Evolutionary conservation across 257 asterid genomes (phyloP).

Genomic region (Ophiorrhiza pumila): DNA sequence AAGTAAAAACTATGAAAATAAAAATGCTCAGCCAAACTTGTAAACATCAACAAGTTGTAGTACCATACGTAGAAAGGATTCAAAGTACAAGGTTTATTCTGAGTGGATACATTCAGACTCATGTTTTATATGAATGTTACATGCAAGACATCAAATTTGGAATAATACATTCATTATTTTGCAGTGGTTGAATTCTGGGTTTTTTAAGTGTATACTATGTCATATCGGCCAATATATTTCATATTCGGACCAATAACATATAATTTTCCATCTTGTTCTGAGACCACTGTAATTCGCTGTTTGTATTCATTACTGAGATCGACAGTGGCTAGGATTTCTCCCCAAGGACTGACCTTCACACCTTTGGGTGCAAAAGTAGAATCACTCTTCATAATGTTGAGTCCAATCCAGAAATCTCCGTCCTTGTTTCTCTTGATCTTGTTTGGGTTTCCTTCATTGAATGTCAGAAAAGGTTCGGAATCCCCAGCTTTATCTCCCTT

Average conservation of each 20-base stretch:
- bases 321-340: neutral
- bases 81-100: no score
- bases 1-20: no score
- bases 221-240: slow-evolving; percentile 22
- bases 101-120: no score
- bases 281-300: slow-evolving; percentile 22
- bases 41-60: no score
- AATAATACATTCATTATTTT: no score
- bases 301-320: neutral
- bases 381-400: slow-evolving; percentile 1
- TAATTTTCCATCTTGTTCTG: slow-evolving; percentile 24
- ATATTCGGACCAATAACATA: slow-evolving; percentile 21
- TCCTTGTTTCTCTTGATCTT: slow-evolving; percentile 9
- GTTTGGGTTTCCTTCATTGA: neutral
- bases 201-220: neutral
- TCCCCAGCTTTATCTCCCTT: neutral
- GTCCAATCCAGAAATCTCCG: slow-evolving; percentile 9
- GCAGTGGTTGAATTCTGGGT: no score
- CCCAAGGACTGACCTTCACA: neutral
- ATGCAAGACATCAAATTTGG: no score
- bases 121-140: no score
- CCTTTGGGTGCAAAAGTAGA: slow-evolving; percentile 10
- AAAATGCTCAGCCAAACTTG: no score
- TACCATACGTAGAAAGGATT: no score
- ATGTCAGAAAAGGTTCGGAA: neutral